These are phyloP conservation scores for Pyrenula massariospora DNA, from an alignment of 495 filamentous ascomycete genomes.

Conservation along the genomic window DNA sequence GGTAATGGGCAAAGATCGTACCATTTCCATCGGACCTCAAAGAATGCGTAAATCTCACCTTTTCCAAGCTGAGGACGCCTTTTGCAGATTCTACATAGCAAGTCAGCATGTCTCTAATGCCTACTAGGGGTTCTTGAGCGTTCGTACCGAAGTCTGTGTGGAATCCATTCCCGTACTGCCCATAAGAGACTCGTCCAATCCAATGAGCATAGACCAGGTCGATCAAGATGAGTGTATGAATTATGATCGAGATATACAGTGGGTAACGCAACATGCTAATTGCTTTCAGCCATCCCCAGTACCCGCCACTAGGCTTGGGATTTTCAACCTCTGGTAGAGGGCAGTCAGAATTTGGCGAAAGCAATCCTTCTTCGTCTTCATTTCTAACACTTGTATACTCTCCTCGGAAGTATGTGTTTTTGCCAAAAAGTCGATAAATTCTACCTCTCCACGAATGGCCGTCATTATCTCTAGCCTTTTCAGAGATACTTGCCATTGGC, in stretches of 20 bases:
- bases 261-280: background rate
- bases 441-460: background rate
- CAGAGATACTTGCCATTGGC: background rate
- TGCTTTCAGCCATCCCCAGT: background rate
- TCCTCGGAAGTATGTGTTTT: background rate
- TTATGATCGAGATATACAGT: background rate
- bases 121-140: background rate
- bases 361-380: background rate
- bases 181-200: background rate
- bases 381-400: background rate
- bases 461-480: background rate
- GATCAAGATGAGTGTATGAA: slow-evolving; percentile 1
- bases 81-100: slow-evolving; percentile 1
- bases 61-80: slow-evolving; percentile 2
- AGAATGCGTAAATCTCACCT: slow-evolving; percentile 2
- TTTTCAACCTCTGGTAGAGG: background rate
- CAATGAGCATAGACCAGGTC: background rate
- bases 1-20: slow-evolving; percentile 3
- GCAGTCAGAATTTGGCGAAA: background rate
- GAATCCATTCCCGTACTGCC: slow-evolving; percentile 3
- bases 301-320: background rate
- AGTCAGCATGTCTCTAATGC: background rate
- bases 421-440: background rate
- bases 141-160: slow-evolving; percentile 3
- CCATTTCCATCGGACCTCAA: slow-evolving; percentile 3